Evolutionary conservation across 2,329 filamentous ascomycete species (phyloP).

Genomic region (Paecilomyces sp.): DNA sequence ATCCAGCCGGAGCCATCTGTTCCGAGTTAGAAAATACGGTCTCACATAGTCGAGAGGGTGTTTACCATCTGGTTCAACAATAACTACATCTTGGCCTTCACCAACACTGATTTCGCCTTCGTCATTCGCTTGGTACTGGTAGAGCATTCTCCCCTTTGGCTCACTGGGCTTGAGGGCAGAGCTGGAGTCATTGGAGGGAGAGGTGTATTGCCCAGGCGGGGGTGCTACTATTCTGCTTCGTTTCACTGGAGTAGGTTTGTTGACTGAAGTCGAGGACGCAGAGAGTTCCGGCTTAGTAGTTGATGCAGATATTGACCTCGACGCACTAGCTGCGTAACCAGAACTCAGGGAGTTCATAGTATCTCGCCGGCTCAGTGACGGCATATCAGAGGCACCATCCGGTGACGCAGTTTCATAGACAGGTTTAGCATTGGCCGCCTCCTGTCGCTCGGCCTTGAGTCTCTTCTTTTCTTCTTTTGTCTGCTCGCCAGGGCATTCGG

Average conservation of each 20-base stretch:
- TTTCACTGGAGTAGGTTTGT: conserved; percentile 27
- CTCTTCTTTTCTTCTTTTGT: conserved; percentile 94
- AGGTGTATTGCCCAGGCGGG: conserved; percentile 70
- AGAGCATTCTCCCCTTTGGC: conserved; percentile 81
- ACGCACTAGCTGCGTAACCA: conserved; percentile 72
- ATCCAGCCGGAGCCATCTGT: conserved; percentile 88
- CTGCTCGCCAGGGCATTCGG: conserved; percentile 89
- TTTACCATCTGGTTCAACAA: conserved; percentile 85
- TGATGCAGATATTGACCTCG: conserved; percentile 64
- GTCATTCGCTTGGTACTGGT: conserved; percentile 71
- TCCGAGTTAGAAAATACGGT: conserved; percentile 2
- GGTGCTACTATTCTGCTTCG: conserved; percentile 78
- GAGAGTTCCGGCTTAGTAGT: conserved; percentile 39
- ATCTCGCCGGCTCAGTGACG: conserved; percentile 67
- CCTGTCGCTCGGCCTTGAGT: conserved; percentile 78
- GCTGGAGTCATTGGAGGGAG: conserved; percentile 43
- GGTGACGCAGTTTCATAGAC: conserved; percentile 28
- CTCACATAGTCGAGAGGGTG: conserved; percentile 9
- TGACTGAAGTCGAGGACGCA: conserved; percentile 27
- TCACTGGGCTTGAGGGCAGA: conserved; percentile 39
- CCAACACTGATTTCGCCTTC: conserved; percentile 74
- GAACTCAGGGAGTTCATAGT: conserved; percentile 89
- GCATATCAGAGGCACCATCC: conserved; percentile 49
- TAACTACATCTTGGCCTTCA: conserved; percentile 68
- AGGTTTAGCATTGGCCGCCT: conserved; percentile 57